Percentiles rank a stretch among this genome's conserved stretches.
phyloP scores from a whole-genome alignment of 208 protist species.

The Balamuthia mandrillaris region DNA sequence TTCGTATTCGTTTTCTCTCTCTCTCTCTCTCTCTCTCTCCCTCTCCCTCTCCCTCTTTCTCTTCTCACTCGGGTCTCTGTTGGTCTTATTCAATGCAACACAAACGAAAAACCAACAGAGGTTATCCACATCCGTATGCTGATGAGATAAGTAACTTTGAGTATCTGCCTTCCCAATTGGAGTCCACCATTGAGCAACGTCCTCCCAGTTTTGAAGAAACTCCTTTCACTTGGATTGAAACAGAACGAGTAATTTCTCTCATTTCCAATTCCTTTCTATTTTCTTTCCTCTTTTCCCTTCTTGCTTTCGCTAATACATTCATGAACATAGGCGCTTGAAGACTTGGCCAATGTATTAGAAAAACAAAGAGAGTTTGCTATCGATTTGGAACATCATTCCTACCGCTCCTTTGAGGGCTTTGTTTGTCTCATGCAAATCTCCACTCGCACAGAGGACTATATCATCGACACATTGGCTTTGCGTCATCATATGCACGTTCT shows the following conservation, averaged over 20 bases:
- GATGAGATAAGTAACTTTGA: background rate
- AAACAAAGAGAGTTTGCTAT: too few relatives aligned
- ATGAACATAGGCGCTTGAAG: too few relatives aligned
- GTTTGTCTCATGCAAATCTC: constrained; percentile 97
- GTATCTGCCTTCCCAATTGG: constrained; percentile 13
- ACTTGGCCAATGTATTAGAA: too few relatives aligned
- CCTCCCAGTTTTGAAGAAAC: background rate
- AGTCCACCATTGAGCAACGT: background rate
- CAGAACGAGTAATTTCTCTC: too few relatives aligned
- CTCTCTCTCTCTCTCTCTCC: too few relatives aligned
- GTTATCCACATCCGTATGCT: background rate
- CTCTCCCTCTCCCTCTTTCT: background rate
- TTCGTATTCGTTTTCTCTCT: background rate
- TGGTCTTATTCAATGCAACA: too few relatives aligned
- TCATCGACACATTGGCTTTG: constrained; percentile 93
- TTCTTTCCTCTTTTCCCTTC: too few relatives aligned
- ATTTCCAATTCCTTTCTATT: too few relatives aligned
- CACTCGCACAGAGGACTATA: constrained; percentile 88
- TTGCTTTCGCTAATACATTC: too few relatives aligned
- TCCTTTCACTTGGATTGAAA: background rate
- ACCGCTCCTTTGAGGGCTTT: constrained; percentile 81
- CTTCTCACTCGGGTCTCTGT: background rate
- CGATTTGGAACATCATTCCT: constrained; percentile 38
- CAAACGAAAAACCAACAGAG: too few relatives aligned
- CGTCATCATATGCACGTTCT: constrained; percentile 83